Base-by-base conservation (phyloP, 495 filamentous ascomycete species). In the Penicillium chermesinum region DNA sequence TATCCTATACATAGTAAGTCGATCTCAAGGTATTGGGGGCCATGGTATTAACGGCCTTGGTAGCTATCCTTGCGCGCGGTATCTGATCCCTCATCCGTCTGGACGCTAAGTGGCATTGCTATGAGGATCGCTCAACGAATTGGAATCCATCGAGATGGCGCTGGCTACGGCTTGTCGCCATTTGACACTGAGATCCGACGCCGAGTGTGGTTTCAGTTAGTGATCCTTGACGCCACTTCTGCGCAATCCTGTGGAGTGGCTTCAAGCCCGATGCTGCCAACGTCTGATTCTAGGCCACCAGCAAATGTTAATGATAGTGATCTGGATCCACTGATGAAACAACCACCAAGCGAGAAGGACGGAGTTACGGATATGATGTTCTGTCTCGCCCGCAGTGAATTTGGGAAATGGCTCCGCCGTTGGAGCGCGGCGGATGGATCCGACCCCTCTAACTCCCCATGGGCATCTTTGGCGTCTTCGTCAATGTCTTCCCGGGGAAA, bases 281-380 rank as follows among this genome's bases (percentile, higher is more conserved):
- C 30, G 2, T 42, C 52, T 21, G 67, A 74, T 39, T 61, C 66
- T 10, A 50, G 56, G 27, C 56, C 55, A n/a, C 78, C 80, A 16
- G 59, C 65, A 27, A 83, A 83, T 45, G 51, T 78, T 10, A 77
- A 81, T 46, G 81, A 85, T 58, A 73, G 72, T 10, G 79, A 83
- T 40, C 71, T 83, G 16, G 70, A 72, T 40, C 79, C 78, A 3
- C 66, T 66, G n/a, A 81, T 82, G 63, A 78, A 71, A 7, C 72
- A 79, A 44, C 57, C 67, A 0, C 66, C 79, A 7, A 65, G 65
- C 36, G 74, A 79, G 20, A 72, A 75, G 10, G 66, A 75, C 3
- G 80, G 82, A 3, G 69, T 81, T 0, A 84, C 83, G 3, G 83
- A 87, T 42, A 86, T 86, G 83, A 76, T 82, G 18, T 85, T 84